A percentile compares a stretch with the other conserved stretches of the same genome.
These are phyloP conservation scores for Trametes meyenii DNA, from an alignment of 768 basidiomycete genomes.

Conservation along the genomic window DNA sequence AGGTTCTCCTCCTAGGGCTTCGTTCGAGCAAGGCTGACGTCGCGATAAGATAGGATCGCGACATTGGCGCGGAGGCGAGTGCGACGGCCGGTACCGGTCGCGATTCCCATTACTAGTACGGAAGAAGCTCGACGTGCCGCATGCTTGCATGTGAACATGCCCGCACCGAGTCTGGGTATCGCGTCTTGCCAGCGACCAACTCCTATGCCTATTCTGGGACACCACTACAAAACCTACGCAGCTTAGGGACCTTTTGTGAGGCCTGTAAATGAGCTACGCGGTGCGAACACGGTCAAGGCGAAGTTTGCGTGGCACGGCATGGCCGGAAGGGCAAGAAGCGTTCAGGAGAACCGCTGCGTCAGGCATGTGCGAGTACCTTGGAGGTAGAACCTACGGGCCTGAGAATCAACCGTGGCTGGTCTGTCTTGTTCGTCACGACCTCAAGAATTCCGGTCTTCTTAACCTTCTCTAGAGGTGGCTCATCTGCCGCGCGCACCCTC, in stretches of 20 bases:
- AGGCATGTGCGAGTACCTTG: too few species aligned
- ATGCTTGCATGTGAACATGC: slow-evolving; percentile 14
- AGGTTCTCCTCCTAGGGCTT: too few species aligned
- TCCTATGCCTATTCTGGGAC: neutral
- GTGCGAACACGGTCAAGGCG: too few species aligned
- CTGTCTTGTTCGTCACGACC: neutral
- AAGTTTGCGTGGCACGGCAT: too few species aligned
- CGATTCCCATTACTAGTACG: slow-evolving; percentile 2
- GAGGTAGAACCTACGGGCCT: too few species aligned
- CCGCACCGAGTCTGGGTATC: neutral
- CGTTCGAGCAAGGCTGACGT: neutral
- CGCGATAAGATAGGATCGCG: slow-evolving; percentile 16
- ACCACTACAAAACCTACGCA: neutral
- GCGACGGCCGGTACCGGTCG: slow-evolving; percentile 9
- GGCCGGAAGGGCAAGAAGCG: too few species aligned
- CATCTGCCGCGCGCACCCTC: neutral
- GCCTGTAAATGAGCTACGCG: too few species aligned
- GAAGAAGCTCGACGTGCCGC: slow-evolving; percentile 9
- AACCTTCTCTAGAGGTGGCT: neutral
- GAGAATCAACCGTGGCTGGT: neutral
- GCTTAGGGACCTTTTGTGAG: neutral
- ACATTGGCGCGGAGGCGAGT: neutral
- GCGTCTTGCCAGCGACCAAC: neutral
- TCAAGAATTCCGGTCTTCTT: neutral
- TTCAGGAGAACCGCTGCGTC: too few species aligned